Evolutionary conservation across 768 basidiomycete genomes (phyloP).

Genomic region (Amanita fuliginea): DNA sequence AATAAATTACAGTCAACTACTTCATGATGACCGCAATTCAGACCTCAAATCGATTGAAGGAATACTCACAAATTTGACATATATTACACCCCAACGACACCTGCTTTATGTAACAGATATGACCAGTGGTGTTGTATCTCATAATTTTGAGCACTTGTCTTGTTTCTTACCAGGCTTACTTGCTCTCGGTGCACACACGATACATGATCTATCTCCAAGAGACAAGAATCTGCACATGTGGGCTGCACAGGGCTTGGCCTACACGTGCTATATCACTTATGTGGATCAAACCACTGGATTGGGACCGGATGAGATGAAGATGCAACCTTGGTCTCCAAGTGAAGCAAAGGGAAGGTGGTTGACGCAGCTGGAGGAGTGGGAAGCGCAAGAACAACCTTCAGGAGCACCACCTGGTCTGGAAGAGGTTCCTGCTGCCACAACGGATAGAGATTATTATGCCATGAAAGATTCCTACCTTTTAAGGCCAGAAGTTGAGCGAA

Average conservation of each 20-base stretch:
- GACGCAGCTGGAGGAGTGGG: conserved; percentile 30
- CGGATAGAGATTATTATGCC: conserved; percentile 27
- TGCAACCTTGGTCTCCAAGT: conserved; percentile 15
- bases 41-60: conserved; percentile 39
- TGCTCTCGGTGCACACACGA: conserved; percentile 42
- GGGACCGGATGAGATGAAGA: conserved; percentile 43
- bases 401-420: conserved; percentile 14
- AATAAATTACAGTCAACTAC: not conserved
- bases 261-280: conserved; percentile 54
- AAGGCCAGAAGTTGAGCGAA: conserved; percentile 35
- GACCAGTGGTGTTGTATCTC: conserved; percentile 19
- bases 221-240: conserved; percentile 39
- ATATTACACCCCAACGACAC: conserved; percentile 37
- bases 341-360: conserved; percentile 22
- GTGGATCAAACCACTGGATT: conserved; percentile 54
- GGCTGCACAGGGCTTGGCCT: conserved; percentile 52
- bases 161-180: conserved; percentile 58
- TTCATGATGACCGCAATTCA: conserved; percentile 18
- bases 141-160: conserved; percentile 49
- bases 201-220: conserved; percentile 15
- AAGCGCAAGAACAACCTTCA: conserved; percentile 21
- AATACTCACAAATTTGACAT: conserved; percentile 43
- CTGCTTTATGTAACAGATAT: conserved; percentile 50
- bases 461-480: conserved; percentile 25
- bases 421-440: conserved; percentile 10